A percentile compares a stretch with the other conserved stretches of the same genome.
phyloP scores from a whole-genome alignment of 2,329 filamentous ascomycete genomes.

The Phyllosticta capitalensis region DNA sequence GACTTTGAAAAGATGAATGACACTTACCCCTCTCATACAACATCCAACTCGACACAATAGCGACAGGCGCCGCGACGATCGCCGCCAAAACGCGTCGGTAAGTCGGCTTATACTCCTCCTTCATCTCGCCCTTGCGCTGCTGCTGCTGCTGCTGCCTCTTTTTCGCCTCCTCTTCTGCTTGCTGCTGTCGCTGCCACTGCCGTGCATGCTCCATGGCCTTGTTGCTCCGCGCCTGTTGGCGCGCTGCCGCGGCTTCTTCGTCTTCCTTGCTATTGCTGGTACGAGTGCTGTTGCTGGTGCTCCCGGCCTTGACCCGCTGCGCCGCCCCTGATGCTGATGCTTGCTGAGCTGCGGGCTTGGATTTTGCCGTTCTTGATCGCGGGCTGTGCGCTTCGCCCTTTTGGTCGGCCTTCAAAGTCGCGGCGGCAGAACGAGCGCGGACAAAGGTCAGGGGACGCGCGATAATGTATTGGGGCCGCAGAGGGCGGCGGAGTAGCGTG shows the following conservation, averaged over 20 bases:
- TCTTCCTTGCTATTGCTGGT: neutral
- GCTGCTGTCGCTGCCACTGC: neutral
- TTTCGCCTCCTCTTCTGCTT: neutral
- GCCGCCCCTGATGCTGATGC: neutral
- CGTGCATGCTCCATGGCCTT: neutral
- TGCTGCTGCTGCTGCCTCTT: neutral
- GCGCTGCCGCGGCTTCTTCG: neutral
- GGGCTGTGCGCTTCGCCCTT: neutral
- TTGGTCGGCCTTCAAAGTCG: too few species aligned
- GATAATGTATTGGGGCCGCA: too few species aligned
- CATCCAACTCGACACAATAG: constrained; percentile 25
- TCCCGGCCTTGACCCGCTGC: neutral
- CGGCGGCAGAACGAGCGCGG: too few species aligned
- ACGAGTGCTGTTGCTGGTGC: neutral
- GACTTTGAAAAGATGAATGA: too few species aligned
- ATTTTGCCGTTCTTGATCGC: neutral
- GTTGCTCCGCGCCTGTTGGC: neutral
- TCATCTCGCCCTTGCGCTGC: neutral
- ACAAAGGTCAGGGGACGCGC: too few species aligned
- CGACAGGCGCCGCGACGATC: constrained; percentile 26
- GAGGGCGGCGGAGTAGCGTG: too few species aligned
- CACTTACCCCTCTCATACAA: constrained; percentile 19
- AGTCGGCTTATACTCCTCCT: constrained; percentile 21
- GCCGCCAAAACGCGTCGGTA: constrained; percentile 23
- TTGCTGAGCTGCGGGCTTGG: neutral